These are phyloP conservation scores for Mycena haematopus DNA, from an alignment of 768 basidiomycete genomes.

Conservation along the genomic window DNA sequence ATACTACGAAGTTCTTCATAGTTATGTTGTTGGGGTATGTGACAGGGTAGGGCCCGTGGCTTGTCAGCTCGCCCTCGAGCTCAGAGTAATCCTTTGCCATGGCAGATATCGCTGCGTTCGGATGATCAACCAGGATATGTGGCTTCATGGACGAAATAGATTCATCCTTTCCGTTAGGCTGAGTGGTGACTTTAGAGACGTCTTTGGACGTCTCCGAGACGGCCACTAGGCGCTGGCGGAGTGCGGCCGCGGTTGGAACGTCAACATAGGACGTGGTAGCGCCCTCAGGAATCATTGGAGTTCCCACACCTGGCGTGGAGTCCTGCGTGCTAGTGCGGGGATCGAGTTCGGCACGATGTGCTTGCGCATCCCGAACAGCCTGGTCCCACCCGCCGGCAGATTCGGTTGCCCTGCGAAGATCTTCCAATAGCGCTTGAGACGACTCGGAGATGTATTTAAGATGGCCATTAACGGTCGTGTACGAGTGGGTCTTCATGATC, in stretches of 20 bases:
- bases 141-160: conserved; percentile 29
- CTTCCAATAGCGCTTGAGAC: conserved; percentile 47
- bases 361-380: conserved; percentile 59
- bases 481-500: conserved; percentile 98
- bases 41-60: conserved; percentile 68
- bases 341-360: conserved; percentile 49
- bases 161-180: conserved; percentile 14
- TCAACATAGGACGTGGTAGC: conserved; percentile 61
- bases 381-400: conserved; percentile 72
- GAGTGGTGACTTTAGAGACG: conserved; percentile 11
- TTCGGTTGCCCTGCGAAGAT: conserved; percentile 54
- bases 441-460: conserved; percentile 63
- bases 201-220: conserved; percentile 41
- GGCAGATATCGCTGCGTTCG: conserved; percentile 64
- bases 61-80: conserved; percentile 76
- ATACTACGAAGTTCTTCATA: conserved; percentile 80
- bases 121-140: conserved; percentile 69
- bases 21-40: conserved; percentile 89
- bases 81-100: conserved; percentile 81
- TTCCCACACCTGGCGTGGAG: conserved; percentile 43
- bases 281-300: conserved; percentile 52
- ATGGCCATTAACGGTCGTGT: conserved; percentile 87
- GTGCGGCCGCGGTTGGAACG: conserved; percentile 52
- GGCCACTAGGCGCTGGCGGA: conserved; percentile 63
- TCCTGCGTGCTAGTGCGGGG: conserved; percentile 37